Base-by-base conservation (phyloP, 2,329 filamentous ascomycete species). In the Bipolaris zeicola region DNA sequence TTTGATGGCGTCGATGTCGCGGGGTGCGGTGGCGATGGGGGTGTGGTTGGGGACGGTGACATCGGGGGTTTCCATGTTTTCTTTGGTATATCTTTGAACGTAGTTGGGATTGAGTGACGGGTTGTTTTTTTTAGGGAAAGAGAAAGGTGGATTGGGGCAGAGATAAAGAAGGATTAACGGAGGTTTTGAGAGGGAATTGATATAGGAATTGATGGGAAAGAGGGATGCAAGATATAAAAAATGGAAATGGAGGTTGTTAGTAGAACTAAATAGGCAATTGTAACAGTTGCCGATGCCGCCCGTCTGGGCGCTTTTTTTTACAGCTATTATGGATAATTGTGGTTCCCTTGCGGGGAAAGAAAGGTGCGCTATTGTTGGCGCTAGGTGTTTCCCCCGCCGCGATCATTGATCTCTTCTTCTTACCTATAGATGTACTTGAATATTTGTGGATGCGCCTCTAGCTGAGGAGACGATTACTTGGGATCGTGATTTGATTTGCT, bases 1-100 rank as follows among this genome's bases (percentile, higher is more conserved):
- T 13, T 69, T 64, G 63, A 80, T 77, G 42, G 71, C 63, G 39
- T 71, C 67, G 22, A 78, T 62, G 49, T 73, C 74, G 60, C 63
- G 57, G 55, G 71, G 65, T 18, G 73, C 75, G 60, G 61, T 52
- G 44, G 49, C 39, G 5, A 68, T 52, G 20, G 61, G 41, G 6
- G 51, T 50, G 50, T 60, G 82, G 22, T 59, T 24, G 1, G 65
- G 63, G 36, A 62, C 57, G 37, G 22, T 24, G 8, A 58, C 24
- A 57, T 64, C 60, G 33, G 59, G 43, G 36, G 62, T 56, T 20
- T 42, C 53, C 53, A 56, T 56, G 22, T 3, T 24, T 14, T 47
- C 8, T 26, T 7, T 26, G 24, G 11, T 6, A 1, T 28, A 13
- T 31, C 4, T 18, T 24, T 24, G 3, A 13, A 28, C 7, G 8